These are phyloP conservation scores for Cucurbita maxima DNA, from an alignment of 306 rosid genomes.

Conservation along the genomic window DNA sequence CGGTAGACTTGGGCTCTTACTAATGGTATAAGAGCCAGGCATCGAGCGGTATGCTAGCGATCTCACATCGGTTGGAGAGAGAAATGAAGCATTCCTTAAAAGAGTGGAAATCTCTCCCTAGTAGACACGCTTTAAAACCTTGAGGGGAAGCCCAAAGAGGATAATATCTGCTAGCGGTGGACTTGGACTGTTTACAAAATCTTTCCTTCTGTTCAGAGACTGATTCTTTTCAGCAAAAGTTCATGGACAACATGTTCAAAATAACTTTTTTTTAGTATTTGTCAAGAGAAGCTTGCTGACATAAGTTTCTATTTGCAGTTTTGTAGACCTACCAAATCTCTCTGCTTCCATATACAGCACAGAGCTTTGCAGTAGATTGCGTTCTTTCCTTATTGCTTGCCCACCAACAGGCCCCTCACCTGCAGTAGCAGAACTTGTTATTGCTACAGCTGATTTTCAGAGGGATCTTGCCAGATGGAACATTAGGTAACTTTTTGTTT, in stretches of 20 bases:
- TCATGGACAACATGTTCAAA: not conserved
- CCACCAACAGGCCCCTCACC: constrained; percentile 79
- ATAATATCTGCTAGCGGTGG: too few species aligned
- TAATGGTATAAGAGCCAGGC: too few species aligned
- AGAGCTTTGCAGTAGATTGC: constrained; percentile 72
- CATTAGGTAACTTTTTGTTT: constrained; percentile 33
- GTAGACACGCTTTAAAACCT: too few species aligned
- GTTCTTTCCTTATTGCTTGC: constrained; percentile 83
- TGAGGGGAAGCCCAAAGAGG: too few species aligned
- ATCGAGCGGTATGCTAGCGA: too few species aligned
- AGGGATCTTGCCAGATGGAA: constrained; percentile 69
- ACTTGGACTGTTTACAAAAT: too few species aligned
- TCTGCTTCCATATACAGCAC: constrained; percentile 89
- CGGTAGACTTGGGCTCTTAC: too few species aligned
- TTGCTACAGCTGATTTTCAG: constrained; percentile 90
- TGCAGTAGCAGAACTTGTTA: constrained; percentile 83
- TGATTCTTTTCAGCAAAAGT: not conserved
- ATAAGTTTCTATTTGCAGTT: constrained; percentile 33
- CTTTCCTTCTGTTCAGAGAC: not conserved
- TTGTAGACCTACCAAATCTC: constrained; percentile 87
- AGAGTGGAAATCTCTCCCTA: too few species aligned
- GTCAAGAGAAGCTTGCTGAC: constrained; percentile 7
- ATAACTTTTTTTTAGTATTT: not conserved
- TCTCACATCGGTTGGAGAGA: too few species aligned
- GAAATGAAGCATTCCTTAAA: too few species aligned